Base-by-base conservation (phyloP, 2,329 filamentous ascomycete genomes). In the Fusarium citri region DNA sequence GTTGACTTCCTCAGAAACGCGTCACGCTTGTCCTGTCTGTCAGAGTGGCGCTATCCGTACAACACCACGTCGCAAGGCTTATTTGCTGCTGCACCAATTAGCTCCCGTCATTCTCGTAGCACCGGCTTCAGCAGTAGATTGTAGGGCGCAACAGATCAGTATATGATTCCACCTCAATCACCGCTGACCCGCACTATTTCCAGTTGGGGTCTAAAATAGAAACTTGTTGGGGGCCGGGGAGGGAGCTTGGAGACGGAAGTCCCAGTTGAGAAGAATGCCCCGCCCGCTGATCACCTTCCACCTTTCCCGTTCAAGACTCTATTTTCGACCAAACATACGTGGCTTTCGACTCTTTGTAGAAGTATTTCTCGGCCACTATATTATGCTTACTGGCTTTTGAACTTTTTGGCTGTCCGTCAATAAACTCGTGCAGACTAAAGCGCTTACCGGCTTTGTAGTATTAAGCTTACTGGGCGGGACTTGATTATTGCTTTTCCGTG, bases 321-420 rank as follows among this genome's bases (percentile, higher is more conserved):
- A 8, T 23, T 18, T 45, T 25, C 42, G 22, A 45, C 9, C 10
- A 23, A 25, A 18, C 22, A 45, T 22, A 25, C 42, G 42, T 45
- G 42, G 20, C 42, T 16, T 1, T 8, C 2, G 2, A 3, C 22
- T 11, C 4, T 10, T 1, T 16, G 0, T 45, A 45, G 22, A 1
- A 20, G 1, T 16, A 20, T 14, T 45, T 45, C 4, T 45, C 42
- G 15, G 42, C 15, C 8, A 42, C 8, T 23, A 16, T 18, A 5
- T 18, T 37, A n/a, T n/a, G 34, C 34, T 37, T 37, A 37, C 34
- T 37, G 34, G 14, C 18, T 34, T 34, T 9, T 31, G 14, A 31
- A 4, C 14, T 8, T 16, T 31, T 31, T 2, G 3, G 8, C 14
- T 8, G 30, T 31, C 14, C 7, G 8, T 31, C 30, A 31, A 16